phyloP scores from a whole-genome alignment of 2,329 filamentous ascomycete genomes.

The Passalora sequoiae region DNA sequence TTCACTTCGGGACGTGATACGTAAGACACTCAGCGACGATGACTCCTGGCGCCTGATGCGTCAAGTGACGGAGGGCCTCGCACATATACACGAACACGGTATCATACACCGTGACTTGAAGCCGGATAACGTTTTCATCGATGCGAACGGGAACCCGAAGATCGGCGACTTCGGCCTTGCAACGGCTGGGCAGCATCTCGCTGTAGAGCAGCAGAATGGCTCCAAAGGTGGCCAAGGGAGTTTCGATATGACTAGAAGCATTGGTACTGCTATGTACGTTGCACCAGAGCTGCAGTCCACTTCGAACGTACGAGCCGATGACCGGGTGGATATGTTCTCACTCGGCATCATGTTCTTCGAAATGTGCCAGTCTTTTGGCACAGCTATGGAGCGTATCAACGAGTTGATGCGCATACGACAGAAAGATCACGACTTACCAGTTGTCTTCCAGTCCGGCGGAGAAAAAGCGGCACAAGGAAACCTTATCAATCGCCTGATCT shows the following conservation, averaged over 20 bases:
- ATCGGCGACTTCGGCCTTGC: conserved; percentile 96
- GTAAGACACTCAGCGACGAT: conserved; percentile 66
- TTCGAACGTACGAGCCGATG: conserved; percentile 72
- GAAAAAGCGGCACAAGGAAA: conserved; percentile 65
- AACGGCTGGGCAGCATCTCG: conserved; percentile 73
- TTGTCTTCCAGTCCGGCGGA: conserved; percentile 61
- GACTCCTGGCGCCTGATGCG: conserved; percentile 88
- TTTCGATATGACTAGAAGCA: conserved; percentile 63
- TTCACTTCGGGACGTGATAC: conserved; percentile 83
- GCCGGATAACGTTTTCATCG: conserved; percentile 96
- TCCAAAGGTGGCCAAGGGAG: conserved; percentile 17
- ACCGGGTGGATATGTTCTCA: conserved; percentile 98
- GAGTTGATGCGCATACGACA: conserved; percentile 56
- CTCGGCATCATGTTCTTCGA: conserved; percentile 97
- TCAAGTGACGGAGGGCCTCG: conserved; percentile 83
- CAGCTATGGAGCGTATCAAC: conserved; percentile 58
- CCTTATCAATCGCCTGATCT: conserved; percentile 74
- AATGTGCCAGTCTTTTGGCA: conserved; percentile 69
- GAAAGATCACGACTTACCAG: conserved; percentile 63
- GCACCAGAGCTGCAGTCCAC: conserved; percentile 83
- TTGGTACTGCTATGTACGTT: conserved; percentile 82
- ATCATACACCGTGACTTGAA: conserved; percentile 97
- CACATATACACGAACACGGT: conserved; percentile 81
- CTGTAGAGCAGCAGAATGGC: conserved; percentile 47
- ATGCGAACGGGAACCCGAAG: conserved; percentile 81